Base-by-base conservation (phyloP, 225 moss, liverwort and hornwort species). In the Lunularia cruciata region DNA sequence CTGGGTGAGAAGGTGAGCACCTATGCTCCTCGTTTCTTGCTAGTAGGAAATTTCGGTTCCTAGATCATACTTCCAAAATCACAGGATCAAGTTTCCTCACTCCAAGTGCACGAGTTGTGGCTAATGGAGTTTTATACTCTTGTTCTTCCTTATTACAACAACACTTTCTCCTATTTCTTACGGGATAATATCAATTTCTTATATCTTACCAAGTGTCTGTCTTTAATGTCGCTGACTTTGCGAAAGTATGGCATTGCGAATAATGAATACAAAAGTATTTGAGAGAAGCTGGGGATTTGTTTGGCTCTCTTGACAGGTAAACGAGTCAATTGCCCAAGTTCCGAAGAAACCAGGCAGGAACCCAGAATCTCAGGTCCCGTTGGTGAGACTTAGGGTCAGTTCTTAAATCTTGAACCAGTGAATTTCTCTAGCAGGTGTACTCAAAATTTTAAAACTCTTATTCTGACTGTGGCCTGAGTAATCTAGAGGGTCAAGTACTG, bases 361-460 rank as follows among this genome's bases (percentile, higher is more conserved):
- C 54, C 61, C 72, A 49, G 87, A 83, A 57, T 76, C 77, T 70
- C 76, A 87, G 71, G 64, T 90, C 67, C 98, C 98, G 20, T 78
- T 98, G 68, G 78, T 98, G 55, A 89, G 98, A 53, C 83, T 98
- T 54, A 84, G 91, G 89, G 94, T 87, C 77, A 86, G 88, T 73
- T 45, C 28, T 10, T n/a, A 33, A 62, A 15, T 9, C 57, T 32
- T 58, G 60, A 47, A 28, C 28, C 23, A 33, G 0, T 67, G 51
- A 6, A 13, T 43, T 45, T 22, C n/a, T 42, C 1, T 25, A 40
- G 8, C 2, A n/a, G n/a, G n/a, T 52, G 28, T 57, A 28, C 0
- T 2, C 13, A 33, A 1, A 0, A 2, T 4, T 27, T 61, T 37
- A 32, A 12, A 34, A 57, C 57, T 33, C n/a, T 18, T 34, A 20